These are phyloP conservation scores for Ilex aquifolium DNA, from an alignment of 257 asterid genomes.

Conservation along the genomic window DNA sequence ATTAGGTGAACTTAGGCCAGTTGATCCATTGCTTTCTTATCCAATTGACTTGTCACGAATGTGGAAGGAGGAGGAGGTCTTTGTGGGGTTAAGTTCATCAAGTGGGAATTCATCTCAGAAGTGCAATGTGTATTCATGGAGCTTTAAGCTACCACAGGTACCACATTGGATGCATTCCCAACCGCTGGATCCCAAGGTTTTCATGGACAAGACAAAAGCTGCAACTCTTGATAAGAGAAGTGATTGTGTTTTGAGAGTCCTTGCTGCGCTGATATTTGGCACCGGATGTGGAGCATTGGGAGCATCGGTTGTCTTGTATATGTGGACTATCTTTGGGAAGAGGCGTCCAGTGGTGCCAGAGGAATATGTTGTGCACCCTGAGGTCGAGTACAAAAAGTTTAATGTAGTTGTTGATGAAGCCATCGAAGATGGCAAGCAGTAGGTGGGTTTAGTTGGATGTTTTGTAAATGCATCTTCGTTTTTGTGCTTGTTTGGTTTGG, in stretches of 20 bases:
- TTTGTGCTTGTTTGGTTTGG: constrained; percentile 28
- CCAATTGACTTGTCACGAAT: constrained; percentile 50
- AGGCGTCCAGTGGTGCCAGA: constrained; percentile 78
- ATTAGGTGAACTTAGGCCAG: constrained; percentile 42
- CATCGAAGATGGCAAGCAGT: constrained; percentile 55
- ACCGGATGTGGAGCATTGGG: constrained; percentile 74
- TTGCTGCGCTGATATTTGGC: constrained; percentile 58
- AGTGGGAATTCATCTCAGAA: constrained; percentile 51
- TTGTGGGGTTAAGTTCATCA: constrained; percentile 67
- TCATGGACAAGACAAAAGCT: constrained; percentile 22
- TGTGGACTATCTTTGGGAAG: constrained; percentile 52
- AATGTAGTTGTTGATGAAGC: constrained; percentile 33
- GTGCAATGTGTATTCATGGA: constrained; percentile 54
- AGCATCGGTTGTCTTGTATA: constrained; percentile 46
- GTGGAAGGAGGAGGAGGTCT: constrained; percentile 49
- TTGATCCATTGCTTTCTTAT: constrained; percentile 46
- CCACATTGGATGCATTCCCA: constrained; percentile 83
- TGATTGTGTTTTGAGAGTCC: constrained; percentile 52
- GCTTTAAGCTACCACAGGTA: constrained; percentile 36
- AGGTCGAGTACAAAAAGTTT: constrained; percentile 40
- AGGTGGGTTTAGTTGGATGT: constrained; percentile 17
- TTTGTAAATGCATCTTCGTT: constrained; percentile 48
- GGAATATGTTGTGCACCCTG: constrained; percentile 30
- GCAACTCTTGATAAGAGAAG: constrained; percentile 29
- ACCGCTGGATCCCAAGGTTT: constrained; percentile 65